Percentiles rank a stretch among this genome's conserved stretches.
These are phyloP conservation scores for Aspergillus calidoustus DNA, from an alignment of 2,329 filamentous ascomycete species.

Conservation along the genomic window DNA sequence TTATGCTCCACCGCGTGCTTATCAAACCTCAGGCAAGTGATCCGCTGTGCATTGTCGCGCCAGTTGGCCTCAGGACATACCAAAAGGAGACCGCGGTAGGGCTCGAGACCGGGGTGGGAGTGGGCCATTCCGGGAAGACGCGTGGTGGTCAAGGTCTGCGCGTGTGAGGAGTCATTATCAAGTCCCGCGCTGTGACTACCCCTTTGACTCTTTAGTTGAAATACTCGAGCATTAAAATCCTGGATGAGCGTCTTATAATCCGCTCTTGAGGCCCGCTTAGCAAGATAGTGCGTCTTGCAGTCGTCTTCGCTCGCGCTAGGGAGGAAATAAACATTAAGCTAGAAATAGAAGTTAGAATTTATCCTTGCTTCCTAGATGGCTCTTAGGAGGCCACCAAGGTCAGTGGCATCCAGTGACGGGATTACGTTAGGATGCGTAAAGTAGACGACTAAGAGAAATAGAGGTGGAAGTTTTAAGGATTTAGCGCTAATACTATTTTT, in stretches of 20 bases:
- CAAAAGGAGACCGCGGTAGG: too few relatives aligned
- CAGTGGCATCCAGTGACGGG: background rate
- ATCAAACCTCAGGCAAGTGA: background rate
- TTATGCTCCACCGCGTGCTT: background rate
- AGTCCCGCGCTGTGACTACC: too few relatives aligned
- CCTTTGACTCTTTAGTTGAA: too few relatives aligned
- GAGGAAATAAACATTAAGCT: constrained; percentile 16
- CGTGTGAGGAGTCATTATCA: background rate
- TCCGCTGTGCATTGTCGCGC: background rate
- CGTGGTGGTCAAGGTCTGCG: background rate
- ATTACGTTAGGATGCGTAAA: constrained; percentile 11
- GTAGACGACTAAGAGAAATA: constrained; percentile 17
- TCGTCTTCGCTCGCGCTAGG: constrained; percentile 6
- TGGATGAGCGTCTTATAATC: background rate
- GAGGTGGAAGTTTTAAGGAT: constrained; percentile 16
- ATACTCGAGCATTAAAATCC: background rate
- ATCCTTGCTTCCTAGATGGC: background rate
- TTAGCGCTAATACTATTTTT: background rate
- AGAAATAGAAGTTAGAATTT: constrained; percentile 10
- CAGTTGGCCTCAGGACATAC: background rate
- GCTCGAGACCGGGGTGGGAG: background rate
- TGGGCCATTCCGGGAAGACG: background rate
- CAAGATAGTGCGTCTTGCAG: constrained; percentile 9
- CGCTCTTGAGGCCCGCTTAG: background rate
- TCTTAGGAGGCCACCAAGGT: background rate